Base-by-base conservation (phyloP, 2,329 filamentous ascomycete genomes). In the Neonectria hederae region DNA sequence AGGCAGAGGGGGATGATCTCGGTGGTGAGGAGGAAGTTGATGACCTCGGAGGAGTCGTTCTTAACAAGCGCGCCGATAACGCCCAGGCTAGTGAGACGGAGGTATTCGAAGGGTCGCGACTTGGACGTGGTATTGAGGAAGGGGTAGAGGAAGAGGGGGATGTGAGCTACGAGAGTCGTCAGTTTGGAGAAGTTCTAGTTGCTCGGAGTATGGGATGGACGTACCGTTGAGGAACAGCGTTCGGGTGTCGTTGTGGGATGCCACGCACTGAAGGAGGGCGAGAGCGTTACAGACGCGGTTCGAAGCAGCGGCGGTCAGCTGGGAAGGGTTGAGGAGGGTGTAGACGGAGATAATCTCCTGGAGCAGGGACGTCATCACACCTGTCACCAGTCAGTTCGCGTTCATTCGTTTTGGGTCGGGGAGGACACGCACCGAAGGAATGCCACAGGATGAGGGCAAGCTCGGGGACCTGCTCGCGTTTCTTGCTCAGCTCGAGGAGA, bases 281-380 rank as follows among this genome's bases (percentile, higher is more conserved):
- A 99, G 87, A 40, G 96, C 96, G 80, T 99, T 99, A 83, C 96
- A 99, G 63, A 99, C 96, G 69, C 96, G 87, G 82, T 99, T 99
- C 4, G 93, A 97, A 17, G 96, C 95, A n/a, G 96, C 94, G 3
- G 96, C 96, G 8, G 96, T 99, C 74, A 99, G 88, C 82, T 98
- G 95, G 54, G 94, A 97, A 6, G 96, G 96, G 79, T 97, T 99
- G 73, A 99, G 88, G 5, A 99, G 88, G 28, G 94, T 97, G 78
- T 99, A 99, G 59, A 99, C 96, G 11, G 95, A 97, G 76, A 99
- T 99, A 77, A 99, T 99, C 82, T 99, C 96, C 80, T 98, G 95
- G 35, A 98, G 87, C 24, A 99, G 85, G 59, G 94, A 97, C 49
- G 96, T 97, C 96, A 99, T 99, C 76, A 99, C 96, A 75, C 94